Conservation (phyloP, 129 eudicot genomes). For the Silybum marianum region DNA sequence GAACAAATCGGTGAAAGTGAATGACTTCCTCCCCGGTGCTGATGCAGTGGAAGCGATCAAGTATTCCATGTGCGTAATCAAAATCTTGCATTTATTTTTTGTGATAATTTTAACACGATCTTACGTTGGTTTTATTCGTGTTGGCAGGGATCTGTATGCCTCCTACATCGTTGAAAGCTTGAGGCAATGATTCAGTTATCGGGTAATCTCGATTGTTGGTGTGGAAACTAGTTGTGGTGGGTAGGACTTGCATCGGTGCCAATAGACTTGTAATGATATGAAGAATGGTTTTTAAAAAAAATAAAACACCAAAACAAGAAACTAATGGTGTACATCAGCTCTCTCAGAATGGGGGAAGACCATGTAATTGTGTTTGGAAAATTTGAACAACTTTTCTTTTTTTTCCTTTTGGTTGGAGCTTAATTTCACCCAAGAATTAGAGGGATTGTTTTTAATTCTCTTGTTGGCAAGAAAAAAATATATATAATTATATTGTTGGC, state of each 20-base stretch:
- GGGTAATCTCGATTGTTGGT: background rate
- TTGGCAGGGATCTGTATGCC: slow-evolving; percentile 85
- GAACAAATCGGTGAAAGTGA: slow-evolving; percentile 84
- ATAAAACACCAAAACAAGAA: background rate
- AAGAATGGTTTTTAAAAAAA: background rate
- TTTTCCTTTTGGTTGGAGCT: background rate
- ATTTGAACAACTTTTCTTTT: background rate
- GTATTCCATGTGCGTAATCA: slow-evolving; percentile 76
- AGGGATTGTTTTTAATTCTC: background rate
- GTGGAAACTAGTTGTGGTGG: background rate
- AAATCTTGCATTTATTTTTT: background rate
- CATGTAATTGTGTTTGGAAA: slow-evolving; percentile 1
- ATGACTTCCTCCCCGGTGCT: slow-evolving; percentile 88
- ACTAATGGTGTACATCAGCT: background rate
- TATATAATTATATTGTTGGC: background rate
- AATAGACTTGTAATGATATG: slow-evolving; percentile 12
- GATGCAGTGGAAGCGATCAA: slow-evolving; percentile 77
- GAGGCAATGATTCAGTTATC: slow-evolving; percentile 56
- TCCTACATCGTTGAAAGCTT: slow-evolving; percentile 82
- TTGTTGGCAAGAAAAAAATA: background rate
- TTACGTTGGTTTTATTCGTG: background rate
- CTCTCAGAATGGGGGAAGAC: slow-evolving; percentile 5
- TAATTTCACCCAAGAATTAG: background rate
- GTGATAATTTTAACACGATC: background rate
- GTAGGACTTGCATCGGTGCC: background rate